Evolutionary conservation across 495 filamentous ascomycete species (phyloP).

Genomic region (Hyaloscypha hepaticicola): DNA sequence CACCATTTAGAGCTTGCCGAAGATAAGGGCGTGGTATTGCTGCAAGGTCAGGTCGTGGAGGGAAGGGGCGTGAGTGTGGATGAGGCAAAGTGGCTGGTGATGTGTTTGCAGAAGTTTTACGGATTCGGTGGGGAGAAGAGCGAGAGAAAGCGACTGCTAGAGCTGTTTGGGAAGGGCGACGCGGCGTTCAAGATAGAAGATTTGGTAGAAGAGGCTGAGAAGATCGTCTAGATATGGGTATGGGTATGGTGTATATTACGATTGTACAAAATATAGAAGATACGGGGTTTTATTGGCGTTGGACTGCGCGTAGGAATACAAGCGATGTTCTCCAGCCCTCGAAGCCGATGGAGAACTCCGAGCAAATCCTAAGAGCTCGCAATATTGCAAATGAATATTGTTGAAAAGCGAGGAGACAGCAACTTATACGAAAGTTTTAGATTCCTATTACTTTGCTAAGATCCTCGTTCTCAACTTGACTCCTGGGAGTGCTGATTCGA

Average conservation of each 20-base stretch:
- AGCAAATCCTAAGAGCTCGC: not conserved
- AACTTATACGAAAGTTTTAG: too few species aligned
- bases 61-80: constrained; percentile 73
- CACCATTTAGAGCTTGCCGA: constrained; percentile 79
- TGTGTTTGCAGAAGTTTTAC: constrained; percentile 95
- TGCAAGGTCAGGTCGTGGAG: constrained; percentile 77
- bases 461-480: too few species aligned
- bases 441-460: too few species aligned
- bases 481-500: too few species aligned
- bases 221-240: constrained; percentile 45
- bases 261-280: not conserved
- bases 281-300: not conserved
- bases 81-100: constrained; percentile 85
- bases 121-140: constrained; percentile 52
- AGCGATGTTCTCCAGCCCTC: not conserved
- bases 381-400: too few species aligned
- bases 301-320: not conserved
- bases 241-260: not conserved
- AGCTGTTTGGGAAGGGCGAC: constrained; percentile 79
- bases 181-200: constrained; percentile 76
- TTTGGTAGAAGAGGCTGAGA: constrained; percentile 83
- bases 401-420: too few species aligned
- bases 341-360: not conserved
- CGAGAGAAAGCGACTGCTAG: constrained; percentile 64
- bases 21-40: constrained; percentile 73